Conservation (phyloP, 2,329 filamentous ascomycete species). For the Phaeosphaeria sp. region DNA sequence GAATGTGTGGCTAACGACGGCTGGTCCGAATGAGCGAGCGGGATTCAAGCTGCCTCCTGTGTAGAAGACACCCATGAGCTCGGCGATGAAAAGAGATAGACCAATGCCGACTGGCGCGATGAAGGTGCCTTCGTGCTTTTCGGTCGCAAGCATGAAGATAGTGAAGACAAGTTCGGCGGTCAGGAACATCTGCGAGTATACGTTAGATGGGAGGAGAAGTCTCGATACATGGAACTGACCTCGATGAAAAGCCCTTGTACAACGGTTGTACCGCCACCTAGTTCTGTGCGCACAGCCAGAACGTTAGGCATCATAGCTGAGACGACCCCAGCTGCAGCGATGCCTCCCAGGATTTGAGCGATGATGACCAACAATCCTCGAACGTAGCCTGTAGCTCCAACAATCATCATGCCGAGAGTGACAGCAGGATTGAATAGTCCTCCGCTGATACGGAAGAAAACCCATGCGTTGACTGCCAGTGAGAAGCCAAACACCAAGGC, state of each 20-base stretch:
- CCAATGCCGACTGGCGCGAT: conserved; percentile 71
- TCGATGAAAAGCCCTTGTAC: conserved; percentile 31
- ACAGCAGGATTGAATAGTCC: conserved; percentile 8
- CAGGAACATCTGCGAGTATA: conserved; percentile 31
- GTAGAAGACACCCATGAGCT: conserved; percentile 57
- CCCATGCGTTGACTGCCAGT: conserved; percentile 6
- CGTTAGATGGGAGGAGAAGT: background rate
- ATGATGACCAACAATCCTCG: conserved; percentile 52
- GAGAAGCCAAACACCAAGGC: conserved; percentile 40
- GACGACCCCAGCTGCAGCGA: conserved; percentile 53
- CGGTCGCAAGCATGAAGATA: conserved; percentile 65
- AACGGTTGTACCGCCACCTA: conserved; percentile 50
- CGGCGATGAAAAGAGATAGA: conserved; percentile 68
- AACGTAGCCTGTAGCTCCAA: conserved; percentile 53
- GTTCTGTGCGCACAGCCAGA: conserved; percentile 52
- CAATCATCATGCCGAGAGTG: conserved; percentile 20
- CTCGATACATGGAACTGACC: background rate
- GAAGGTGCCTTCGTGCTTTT: conserved; percentile 64
- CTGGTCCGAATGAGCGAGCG: conserved; percentile 54
- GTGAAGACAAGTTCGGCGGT: conserved; percentile 43
- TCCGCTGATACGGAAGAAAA: conserved; percentile 8
- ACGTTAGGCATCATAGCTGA: conserved; percentile 52
- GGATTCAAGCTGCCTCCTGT: conserved; percentile 55
- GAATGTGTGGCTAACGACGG: conserved; percentile 48
- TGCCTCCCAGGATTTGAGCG: conserved; percentile 53